Evolutionary conservation across 2,329 filamentous ascomycete species (phyloP), one percentile per base, ranked within the genome.

Genomic region (Orbilia ellipsospora): DNA sequence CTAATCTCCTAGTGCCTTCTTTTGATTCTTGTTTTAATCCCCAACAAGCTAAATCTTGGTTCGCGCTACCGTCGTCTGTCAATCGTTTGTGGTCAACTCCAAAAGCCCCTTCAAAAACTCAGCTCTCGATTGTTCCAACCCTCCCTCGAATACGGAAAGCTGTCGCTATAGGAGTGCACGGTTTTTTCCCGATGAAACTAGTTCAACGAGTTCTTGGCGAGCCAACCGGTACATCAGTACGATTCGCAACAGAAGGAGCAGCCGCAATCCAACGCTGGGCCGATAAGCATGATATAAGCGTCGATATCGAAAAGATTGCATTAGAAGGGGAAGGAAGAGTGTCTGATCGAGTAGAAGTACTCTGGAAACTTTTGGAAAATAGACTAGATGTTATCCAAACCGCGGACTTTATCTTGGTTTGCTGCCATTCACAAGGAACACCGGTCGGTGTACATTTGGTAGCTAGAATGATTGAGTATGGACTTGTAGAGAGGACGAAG

Each of bases 311-410:
- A 80, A 97, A 96, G 81, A 92, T 98, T 13, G 93, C 94, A 0
- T 86, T 99, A 0, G 95, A 99, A 83, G 94, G 94, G 20, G 95
- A 99, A 83, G 95, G 95, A 23, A 93, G 92, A 81, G 95, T 99
- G 55, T 88, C 88, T 1, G 94, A 98, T 77, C 88, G 95, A 5
- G 93, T 98, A 0, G 92, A 96, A 75, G 92, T 96, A 45, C 84
- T 99, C 5, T 99, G 95, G 95, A 96, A 94, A 82, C 86, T 98
- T 8, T 85, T 99, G 66, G 86, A 97, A 28, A 97, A 97, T 82
- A 97, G 93, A 92, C 92, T 97, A 78, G 93, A 97, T 44, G 90
- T 94, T 77, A 91, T 99, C 36, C 89, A 92, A 61, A 88, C 87
- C 63, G 94, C 95, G 0, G 95, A 99, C 82, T 90, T 98, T 76